Evolutionary conservation across 202 grass and related monocot species (phyloP), one percentile per base, ranked within the genome.

Genomic region (Zoysia matrella): DNA sequence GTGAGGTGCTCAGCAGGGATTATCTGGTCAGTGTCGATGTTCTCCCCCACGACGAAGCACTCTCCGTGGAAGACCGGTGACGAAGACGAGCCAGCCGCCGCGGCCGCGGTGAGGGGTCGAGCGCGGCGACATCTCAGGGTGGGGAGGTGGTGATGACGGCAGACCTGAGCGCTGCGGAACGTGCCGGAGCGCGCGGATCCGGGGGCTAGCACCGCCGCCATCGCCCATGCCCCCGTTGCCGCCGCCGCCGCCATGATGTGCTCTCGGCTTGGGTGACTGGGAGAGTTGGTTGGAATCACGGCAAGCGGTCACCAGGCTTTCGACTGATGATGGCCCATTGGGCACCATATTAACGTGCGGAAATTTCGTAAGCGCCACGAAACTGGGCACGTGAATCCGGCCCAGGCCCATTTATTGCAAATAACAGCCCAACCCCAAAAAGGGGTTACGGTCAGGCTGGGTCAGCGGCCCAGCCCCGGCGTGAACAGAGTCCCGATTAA

Each of bases 1-100:
- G 95, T 98, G 69, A 98, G 82, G 86, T 98, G 67, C 92, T 98
- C 95, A 3, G 95, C 95, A 1, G 95, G 88, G 67, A 98, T 98
- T 69, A 98, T 98, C 89, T 98, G 95, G 83, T 98, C 95, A 13
- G 95, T 98, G 80, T 98, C 92, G 72, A 98, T 98, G 80, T 98
- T 98, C 41, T 98, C 92, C 11, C 92, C 92, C 39, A 98, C 74
- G 5, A 98, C 92, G 72, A 88, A 98, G 82, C 89, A 95, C 56
- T 88, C 79, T 8, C 95, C 95, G 79, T 98, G 95, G 79, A 94
- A 98, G 4, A 73, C 71, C 3, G 80, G 69, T 0, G 86, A 42
- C 3, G 89, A 85, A 11, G 65, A 56, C 7, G 73, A 76, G 78
- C 78, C 47, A 43, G 62, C 41, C 47, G 42, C 43, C 13, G 78